Base-by-base conservation (phyloP, 2,329 filamentous ascomycete species). In the Periconia sp. region DNA sequence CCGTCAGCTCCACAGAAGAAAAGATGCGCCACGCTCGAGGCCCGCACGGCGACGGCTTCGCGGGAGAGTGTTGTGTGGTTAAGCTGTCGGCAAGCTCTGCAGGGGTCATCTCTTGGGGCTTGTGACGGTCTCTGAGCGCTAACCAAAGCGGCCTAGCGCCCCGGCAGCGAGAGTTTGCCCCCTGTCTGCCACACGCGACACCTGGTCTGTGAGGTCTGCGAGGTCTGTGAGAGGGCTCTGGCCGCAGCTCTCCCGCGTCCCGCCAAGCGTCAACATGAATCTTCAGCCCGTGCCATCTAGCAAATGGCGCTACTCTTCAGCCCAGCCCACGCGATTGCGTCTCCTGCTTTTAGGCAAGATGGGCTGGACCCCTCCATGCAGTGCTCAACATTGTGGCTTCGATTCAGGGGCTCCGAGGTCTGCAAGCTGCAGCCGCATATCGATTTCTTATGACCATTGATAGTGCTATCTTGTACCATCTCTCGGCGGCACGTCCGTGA, bases 271-370 rank as follows among this genome's bases (percentile, higher is more conserved):
- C 11, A 5, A 13, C 12, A 28, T 17, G 7, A 17, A n/a, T n/a
- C n/a, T n/a, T n/a, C n/a, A n/a, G n/a, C n/a, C n/a, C n/a, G n/a
- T n/a, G 7, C 30, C 11, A 33, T n/a, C 18, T n/a, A 17, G 25
- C 25, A 28, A 12, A 5, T 28, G 25, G 25, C 15, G 25, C 25
- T 12, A 28, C 25, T 28, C 32, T 13, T 35, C 21, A 35, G 32
- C 32, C 32, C 32, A 24, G 32, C 32, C 32, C n/a, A 22, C 18
- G 32, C n/a, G n/a, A n/a, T n/a, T n/a, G n/a, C n/a, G n/a, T n/a
- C n/a, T n/a, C n/a, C n/a, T n/a, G n/a, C n/a, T n/a, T n/a, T n/a
- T n/a, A n/a, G n/a, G n/a, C n/a, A n/a, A n/a, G n/a, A n/a, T n/a
- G n/a, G n/a, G n/a, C n/a, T n/a, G n/a, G n/a, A n/a, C n/a, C n/a